A percentile compares a stretch with the other conserved stretches of the same genome.
These are phyloP conservation scores for Vinca minor DNA, from an alignment of 257 asterid species.

Conservation along the genomic window DNA sequence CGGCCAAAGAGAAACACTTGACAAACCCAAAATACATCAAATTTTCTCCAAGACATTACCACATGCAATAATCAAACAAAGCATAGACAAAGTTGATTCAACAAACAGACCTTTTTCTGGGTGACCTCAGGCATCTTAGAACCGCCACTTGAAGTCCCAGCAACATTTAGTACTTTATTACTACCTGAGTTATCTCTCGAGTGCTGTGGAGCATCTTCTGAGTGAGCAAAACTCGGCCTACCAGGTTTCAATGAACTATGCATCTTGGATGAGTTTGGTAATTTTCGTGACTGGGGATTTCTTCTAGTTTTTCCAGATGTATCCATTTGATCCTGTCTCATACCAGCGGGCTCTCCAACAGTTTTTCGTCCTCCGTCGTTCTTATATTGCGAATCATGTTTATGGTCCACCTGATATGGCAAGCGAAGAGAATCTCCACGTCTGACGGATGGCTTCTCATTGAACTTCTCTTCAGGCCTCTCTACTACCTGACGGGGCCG, in stretches of 20 bases:
- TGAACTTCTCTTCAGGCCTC: constrained; percentile 51
- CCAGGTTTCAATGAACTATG: constrained; percentile 53
- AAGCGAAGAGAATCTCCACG: constrained; percentile 52
- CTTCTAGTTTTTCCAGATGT: constrained; percentile 47
- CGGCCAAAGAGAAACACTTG: not conserved
- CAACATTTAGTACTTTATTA: constrained; percentile 40
- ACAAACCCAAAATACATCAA: too few species aligned
- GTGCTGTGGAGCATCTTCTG: constrained; percentile 50
- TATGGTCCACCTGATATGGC: constrained; percentile 54
- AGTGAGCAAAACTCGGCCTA: constrained; percentile 31
- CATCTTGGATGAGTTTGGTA: constrained; percentile 27
- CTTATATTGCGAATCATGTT: constrained; percentile 42
- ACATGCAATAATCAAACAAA: not conserved
- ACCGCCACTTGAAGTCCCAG: constrained; percentile 46
- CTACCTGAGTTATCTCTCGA: constrained; percentile 45
- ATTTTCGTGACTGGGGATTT: constrained; percentile 45
- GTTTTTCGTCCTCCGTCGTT: constrained; percentile 46
- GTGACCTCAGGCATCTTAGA: constrained; percentile 64
- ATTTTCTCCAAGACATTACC: not conserved
- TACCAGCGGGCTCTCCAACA: constrained; percentile 41
- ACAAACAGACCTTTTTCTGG: constrained; percentile 68
- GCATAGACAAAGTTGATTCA: constrained; percentile 1
- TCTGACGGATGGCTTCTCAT: constrained; percentile 52
- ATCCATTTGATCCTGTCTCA: constrained; percentile 46
- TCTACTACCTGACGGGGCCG: constrained; percentile 70